These are phyloP conservation scores for Cladosporium cucumerinum DNA, from an alignment of 2,329 filamentous ascomycete genomes.

Conservation along the genomic window DNA sequence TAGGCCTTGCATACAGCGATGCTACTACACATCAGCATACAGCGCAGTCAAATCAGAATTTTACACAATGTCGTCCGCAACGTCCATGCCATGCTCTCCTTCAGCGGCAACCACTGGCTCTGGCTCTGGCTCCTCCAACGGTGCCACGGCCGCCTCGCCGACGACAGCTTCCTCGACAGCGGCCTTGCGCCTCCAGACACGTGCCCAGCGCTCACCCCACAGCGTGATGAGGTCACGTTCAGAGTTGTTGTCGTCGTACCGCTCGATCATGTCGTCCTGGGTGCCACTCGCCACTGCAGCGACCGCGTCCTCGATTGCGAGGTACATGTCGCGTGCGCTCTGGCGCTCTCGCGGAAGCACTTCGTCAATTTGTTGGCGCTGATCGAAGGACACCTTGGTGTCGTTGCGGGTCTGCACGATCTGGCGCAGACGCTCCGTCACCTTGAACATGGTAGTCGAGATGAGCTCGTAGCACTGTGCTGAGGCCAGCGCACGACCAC, in stretches of 20 bases:
- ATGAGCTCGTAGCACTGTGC: constrained; percentile 87
- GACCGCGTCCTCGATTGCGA: constrained; percentile 73
- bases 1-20: not conserved
- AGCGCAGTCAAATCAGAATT: not conserved
- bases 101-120: constrained; percentile 21
- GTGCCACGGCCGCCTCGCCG: constrained; percentile 52
- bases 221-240: constrained; percentile 64
- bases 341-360: constrained; percentile 66
- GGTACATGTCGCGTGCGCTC: constrained; percentile 76
- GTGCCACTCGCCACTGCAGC: constrained; percentile 67
- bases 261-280: constrained; percentile 73
- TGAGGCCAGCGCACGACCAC: constrained; percentile 59
- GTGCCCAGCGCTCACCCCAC: constrained; percentile 84
- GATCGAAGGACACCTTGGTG: constrained; percentile 54
- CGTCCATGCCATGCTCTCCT: constrained; percentile 27
- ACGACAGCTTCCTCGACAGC: constrained; percentile 80
- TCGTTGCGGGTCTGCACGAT: constrained; percentile 64
- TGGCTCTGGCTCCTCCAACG: constrained; percentile 37
- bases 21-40: not conserved
- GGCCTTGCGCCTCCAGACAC: constrained; percentile 76
- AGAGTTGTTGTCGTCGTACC: constrained; percentile 54
- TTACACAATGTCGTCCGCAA: constrained; percentile 28
- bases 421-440: constrained; percentile 80
- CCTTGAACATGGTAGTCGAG: constrained; percentile 82
- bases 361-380: constrained; percentile 60